Evolutionary conservation across 164 flowering plant species (phyloP).

Genomic region (Sextonia rubra): DNA sequence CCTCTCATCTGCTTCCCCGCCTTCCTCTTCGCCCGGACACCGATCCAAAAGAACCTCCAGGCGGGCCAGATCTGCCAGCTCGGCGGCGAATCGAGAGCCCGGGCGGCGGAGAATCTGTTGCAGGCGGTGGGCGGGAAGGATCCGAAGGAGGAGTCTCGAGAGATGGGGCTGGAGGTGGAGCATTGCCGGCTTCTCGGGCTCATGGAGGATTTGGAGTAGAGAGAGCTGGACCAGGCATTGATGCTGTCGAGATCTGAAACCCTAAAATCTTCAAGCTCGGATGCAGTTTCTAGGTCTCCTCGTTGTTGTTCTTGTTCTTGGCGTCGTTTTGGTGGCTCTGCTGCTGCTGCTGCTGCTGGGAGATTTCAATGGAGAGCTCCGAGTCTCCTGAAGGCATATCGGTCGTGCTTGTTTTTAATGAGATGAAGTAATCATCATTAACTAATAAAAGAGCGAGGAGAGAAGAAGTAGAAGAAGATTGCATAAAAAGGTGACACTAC

Average conservation of each 20-base stretch:
- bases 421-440: no score
- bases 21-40: conserved; percentile 24
- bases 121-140: conserved; percentile 14
- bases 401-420: no score
- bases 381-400: no score
- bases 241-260: conserved; percentile 16
- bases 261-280: conserved; percentile 8
- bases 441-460: no score
- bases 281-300: background rate
- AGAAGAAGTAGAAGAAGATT: no score
- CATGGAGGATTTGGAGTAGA: no score
- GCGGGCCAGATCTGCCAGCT: background rate
- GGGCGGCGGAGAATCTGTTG: conserved; percentile 9
- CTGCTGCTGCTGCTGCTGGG: background rate
- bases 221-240: conserved; percentile 1
- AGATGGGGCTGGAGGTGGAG: background rate
- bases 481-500: no score
- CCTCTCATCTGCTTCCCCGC: conserved; percentile 31
- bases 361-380: no score
- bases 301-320: background rate
- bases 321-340: background rate
- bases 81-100: background rate
- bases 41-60: conserved; percentile 5
- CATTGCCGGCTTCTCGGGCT: conserved; percentile 29
- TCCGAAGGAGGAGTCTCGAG: conserved; percentile 3